phyloP scores from a whole-genome alignment of 345 rosid species.

The Eucalyptus pauciflora region DNA sequence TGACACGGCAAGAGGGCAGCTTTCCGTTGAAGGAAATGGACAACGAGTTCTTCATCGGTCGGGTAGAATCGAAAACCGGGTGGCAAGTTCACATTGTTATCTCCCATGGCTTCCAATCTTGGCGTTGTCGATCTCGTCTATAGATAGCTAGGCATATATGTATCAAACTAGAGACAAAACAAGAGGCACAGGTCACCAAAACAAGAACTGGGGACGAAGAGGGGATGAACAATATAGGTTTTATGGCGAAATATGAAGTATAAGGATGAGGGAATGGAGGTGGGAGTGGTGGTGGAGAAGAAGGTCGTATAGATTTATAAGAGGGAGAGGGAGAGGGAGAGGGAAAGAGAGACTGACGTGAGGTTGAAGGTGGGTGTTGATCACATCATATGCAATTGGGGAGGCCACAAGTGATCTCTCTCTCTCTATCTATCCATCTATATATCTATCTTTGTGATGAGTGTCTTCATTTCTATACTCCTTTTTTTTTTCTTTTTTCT shows the following conservation, averaged over 20 bases:
- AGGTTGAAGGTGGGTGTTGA: conserved; percentile 24
- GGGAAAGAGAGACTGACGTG: conserved; percentile 22
- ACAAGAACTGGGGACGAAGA: background rate
- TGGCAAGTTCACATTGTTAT: conserved; percentile 44
- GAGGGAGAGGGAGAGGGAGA: background rate
- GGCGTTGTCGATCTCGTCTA: background rate
- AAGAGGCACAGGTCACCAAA: background rate
- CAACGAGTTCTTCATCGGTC: conserved; percentile 85
- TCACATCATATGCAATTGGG: background rate
- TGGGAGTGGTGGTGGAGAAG: background rate
- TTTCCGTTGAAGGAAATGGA: conserved; percentile 93
- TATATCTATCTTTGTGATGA: background rate
- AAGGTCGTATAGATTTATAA: background rate
- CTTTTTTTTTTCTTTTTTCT: background rate
- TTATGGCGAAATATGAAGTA: background rate
- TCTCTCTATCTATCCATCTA: background rate
- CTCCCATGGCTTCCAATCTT: conserved; percentile 20
- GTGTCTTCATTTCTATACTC: background rate
- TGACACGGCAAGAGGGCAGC: conserved; percentile 78
- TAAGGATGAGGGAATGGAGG: background rate
- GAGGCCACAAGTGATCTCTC: background rate
- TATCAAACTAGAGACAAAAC: background rate
- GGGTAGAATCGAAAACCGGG: conserved; percentile 90
- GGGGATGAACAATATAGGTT: background rate
- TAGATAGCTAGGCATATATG: background rate